These are phyloP conservation scores for Boletus vinaceobasis DNA, from an alignment of 768 basidiomycete genomes.

Conservation along the genomic window DNA sequence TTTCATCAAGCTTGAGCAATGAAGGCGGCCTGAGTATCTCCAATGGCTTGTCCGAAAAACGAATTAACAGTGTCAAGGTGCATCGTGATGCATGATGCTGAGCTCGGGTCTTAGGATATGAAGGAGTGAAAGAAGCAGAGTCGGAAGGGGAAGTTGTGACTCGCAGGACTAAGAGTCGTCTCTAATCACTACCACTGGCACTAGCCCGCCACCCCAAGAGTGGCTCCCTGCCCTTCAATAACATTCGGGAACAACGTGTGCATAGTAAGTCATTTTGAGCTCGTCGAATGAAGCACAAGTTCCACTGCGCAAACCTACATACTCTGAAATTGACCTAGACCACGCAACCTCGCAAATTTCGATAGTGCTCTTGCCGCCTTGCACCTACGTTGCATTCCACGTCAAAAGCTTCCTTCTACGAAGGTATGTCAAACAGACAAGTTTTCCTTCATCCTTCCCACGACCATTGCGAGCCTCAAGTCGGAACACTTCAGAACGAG, in stretches of 20 bases:
- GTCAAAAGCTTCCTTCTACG: neutral
- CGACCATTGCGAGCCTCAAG: neutral
- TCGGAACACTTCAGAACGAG: neutral
- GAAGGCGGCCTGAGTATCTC: neutral
- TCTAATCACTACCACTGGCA: neutral
- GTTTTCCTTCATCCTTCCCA: neutral
- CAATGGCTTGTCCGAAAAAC: neutral
- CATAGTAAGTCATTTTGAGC: no score
- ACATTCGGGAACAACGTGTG: no score
- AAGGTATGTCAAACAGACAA: neutral
- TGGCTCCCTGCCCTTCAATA: no score
- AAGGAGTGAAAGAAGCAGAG: neutral
- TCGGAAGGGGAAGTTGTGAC: neutral
- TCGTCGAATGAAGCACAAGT: no score
- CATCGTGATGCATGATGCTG: neutral
- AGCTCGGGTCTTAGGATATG: no score
- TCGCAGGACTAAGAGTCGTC: neutral
- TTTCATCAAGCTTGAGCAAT: no score
- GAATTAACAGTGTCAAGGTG: no score
- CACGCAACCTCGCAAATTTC: neutral
- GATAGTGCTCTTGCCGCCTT: neutral
- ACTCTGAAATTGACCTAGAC: neutral
- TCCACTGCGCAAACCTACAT: neutral
- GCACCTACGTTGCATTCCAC: neutral
- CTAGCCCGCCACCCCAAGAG: neutral